Evolutionary conservation across 768 basidiomycete species (phyloP), one percentile per base, ranked within the genome.

Genomic region (Clitopilus passeckerianus): DNA sequence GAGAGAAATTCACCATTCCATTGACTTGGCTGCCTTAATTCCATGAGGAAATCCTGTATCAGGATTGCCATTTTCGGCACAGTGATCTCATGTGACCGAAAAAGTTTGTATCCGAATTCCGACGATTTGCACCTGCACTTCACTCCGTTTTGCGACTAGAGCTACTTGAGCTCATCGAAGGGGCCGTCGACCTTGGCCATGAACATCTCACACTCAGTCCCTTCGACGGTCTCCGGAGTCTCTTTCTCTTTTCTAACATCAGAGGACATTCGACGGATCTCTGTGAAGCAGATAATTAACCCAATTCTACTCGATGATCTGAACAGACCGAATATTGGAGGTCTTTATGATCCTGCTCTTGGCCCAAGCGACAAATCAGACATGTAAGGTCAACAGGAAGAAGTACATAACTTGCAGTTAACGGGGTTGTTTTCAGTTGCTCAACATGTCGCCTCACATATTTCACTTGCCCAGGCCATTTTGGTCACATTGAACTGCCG

Each of bases 281-380:
- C 94, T n/a, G 96, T 98, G 68, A 95, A 97, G 76, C 93, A 97
- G 77, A 90, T 98, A 63, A 83, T 93, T 57, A 98, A 98, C 71
- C 91, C 95, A 2, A 81, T 90, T 60, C 84, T 99, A 43, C 83
- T 98, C 63, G 95, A 99, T 76, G 93, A 96, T 71, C 77, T 98
- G 35, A 95, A 95, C 71, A 78, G 91, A 65, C 97, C 97, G 2
- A 98, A 92, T 66, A 77, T 83, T 58, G 94, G 93, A 23, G 96
- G 95, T 59, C 79, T 99, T 50, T 99, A 99, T 67, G 97, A 99
- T 75, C 91, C 95, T 43, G 89, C 93, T 23, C 85, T 98, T 41
- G 97, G 97, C 1, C 97, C 97, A 43, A 88, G 86, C 69, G 88
- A 90, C 65, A 85, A 83, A 59, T 85, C 90, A 58, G 97, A 98